Evolutionary conservation across 495 filamentous ascomycete species (phyloP).

Genomic region (Pyrenopolyporus hunteri): DNA sequence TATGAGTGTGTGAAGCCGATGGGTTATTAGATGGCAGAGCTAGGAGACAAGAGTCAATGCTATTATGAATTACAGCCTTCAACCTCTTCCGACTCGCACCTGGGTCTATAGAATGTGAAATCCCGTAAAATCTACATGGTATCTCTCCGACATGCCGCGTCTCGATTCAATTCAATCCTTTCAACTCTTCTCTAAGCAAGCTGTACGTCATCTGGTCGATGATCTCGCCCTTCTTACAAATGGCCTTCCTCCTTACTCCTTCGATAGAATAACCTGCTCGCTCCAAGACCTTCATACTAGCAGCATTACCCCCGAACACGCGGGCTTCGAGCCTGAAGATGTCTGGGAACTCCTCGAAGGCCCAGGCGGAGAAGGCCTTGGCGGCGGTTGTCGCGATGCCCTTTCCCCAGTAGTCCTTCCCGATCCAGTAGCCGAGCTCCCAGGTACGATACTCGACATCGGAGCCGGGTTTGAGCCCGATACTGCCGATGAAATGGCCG

Average conservation of each 20-base stretch:
- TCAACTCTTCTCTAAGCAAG: slow-evolving; percentile 46
- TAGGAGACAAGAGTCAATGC: no score
- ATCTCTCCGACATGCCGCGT: not conserved
- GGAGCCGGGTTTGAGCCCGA: slow-evolving; percentile 38
- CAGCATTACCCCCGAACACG: slow-evolving; percentile 42
- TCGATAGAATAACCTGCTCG: slow-evolving; percentile 48
- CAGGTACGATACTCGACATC: slow-evolving; percentile 44
- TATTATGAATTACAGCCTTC: no score
- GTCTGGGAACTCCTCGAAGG: slow-evolving; percentile 40
- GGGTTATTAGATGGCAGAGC: no score
- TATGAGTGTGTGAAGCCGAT: no score
- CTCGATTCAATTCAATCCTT: not conserved
- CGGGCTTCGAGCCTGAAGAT: slow-evolving; percentile 45
- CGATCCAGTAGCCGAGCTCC: slow-evolving; percentile 51
- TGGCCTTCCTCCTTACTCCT: slow-evolving; percentile 45
- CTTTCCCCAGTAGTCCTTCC: slow-evolving; percentile 45
- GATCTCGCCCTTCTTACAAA: slow-evolving; percentile 42
- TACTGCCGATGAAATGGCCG: slow-evolving; percentile 39
- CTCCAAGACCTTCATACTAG: slow-evolving; percentile 43
- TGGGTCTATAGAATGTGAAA: no score
- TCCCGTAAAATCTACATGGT: no score
- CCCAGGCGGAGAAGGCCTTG: slow-evolving; percentile 37
- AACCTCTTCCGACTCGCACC: no score
- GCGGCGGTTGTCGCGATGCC: slow-evolving; percentile 44
- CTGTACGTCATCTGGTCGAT: slow-evolving; percentile 42